Evolutionary conservation across 805 yeast species (phyloP).

Genomic region (Cyberlindnera euphorbiae): DNA sequence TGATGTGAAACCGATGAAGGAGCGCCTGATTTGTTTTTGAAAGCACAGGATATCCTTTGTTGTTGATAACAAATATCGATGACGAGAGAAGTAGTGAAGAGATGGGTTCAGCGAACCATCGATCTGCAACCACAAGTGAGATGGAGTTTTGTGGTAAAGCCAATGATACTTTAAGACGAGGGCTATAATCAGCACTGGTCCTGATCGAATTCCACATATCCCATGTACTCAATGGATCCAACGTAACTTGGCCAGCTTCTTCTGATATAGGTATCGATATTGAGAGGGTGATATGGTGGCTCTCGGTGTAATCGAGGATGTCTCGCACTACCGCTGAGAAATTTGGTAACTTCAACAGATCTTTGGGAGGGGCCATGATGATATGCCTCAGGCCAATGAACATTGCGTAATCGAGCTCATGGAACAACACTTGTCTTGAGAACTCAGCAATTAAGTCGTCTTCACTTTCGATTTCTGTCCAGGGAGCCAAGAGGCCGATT

Average conservation of each 20-base stretch:
- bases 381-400: slow-evolving; percentile 53
- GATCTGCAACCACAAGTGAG: slow-evolving; percentile 44
- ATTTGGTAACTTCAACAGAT: slow-evolving; percentile 45
- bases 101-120: slow-evolving; percentile 71
- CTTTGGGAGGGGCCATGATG: slow-evolving; percentile 60
- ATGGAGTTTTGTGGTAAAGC: slow-evolving; percentile 64
- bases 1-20: slow-evolving; percentile 38
- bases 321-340: slow-evolving; percentile 41
- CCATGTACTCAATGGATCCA: slow-evolving; percentile 52
- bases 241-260: slow-evolving; percentile 27
- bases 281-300: slow-evolving; percentile 31
- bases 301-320: slow-evolving; percentile 28
- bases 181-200: slow-evolving; percentile 47
- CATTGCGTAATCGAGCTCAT: slow-evolving; percentile 55
- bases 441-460: slow-evolving; percentile 46
- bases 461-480: slow-evolving; percentile 63
- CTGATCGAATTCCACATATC: slow-evolving; percentile 70
- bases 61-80: slow-evolving; percentile 52
- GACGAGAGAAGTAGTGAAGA: slow-evolving; percentile 51
- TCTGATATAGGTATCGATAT: slow-evolving; percentile 47
- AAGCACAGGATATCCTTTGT: slow-evolving; percentile 60
- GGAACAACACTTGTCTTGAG: slow-evolving; percentile 50
- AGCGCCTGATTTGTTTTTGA: slow-evolving; percentile 51
- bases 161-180: slow-evolving; percentile 61
- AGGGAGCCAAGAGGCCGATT: slow-evolving; percentile 58